phyloP scores from a whole-genome alignment of 2,329 filamentous ascomycete species.

The Teratosphaeria epicoccoides region DNA sequence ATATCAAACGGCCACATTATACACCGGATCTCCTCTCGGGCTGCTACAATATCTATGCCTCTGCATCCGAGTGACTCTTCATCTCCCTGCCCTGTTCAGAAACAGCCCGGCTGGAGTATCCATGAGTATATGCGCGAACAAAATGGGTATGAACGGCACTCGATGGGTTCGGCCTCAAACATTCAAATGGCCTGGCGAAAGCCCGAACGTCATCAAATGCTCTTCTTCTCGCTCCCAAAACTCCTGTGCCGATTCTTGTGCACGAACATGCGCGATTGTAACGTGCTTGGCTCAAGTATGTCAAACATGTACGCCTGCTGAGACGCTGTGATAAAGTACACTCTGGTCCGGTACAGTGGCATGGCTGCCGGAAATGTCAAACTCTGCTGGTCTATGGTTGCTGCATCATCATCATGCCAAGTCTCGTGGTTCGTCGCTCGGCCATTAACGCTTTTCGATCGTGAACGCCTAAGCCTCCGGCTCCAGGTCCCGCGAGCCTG shows the following conservation, averaged over 20 bases:
- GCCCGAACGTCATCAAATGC: not conserved
- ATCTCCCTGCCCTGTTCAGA: not conserved
- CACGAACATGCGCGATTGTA: too few species aligned
- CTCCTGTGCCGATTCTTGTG: not conserved
- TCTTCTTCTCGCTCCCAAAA: not conserved
- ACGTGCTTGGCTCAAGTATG: not conserved
- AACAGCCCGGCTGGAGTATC: conserved; percentile 3
- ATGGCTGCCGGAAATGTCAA: not conserved
- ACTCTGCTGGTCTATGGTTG: not conserved
- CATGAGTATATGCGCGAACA: not conserved
- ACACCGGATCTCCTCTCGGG: too few species aligned
- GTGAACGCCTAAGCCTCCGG: conserved; percentile 7
- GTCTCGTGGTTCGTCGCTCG: conserved; percentile 25
- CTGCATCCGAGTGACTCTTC: not conserved
- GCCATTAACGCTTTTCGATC: conserved; percentile 18
- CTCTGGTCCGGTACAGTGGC: too few species aligned
- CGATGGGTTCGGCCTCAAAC: not conserved
- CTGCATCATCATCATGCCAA: conserved; percentile 29
- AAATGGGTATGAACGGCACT: conserved; percentile 10
- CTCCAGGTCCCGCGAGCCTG: conserved; percentile 9
- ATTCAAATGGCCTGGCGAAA: not conserved
- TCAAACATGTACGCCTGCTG: not conserved
- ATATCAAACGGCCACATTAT: conserved; percentile 4
- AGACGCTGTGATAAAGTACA: too few species aligned
- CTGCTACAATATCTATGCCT: not conserved